Evolutionary conservation across 768 basidiomycete genomes (phyloP), one percentile per base, ranked within the genome.

Genomic region (Boletus rubropictus): DNA sequence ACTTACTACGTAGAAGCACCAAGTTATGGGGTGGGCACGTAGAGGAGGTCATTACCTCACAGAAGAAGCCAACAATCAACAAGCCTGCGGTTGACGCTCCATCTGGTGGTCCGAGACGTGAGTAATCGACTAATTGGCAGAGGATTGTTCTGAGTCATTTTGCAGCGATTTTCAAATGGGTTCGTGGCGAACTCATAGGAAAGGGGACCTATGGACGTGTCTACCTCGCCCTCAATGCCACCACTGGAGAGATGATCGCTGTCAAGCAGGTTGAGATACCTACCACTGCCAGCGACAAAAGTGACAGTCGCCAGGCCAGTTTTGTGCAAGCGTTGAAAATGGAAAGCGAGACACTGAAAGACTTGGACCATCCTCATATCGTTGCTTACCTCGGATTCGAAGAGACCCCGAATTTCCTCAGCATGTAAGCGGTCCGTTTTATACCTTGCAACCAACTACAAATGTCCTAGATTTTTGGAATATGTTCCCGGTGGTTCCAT

Each of bases 211-310:
- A 94, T 59, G 96, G 96, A 11, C 82, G 89, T 35, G 96, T 99
- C 24, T 99, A 97, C 61, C 80, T 98, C 45, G 96, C 91, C 15
- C 73, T 98, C 49, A 98, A 98, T 63, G 91, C 89, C 27, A 93
- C 90, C 3, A 95, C 93, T 0, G 93, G 93, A 48, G 94, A 98
- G 69, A 95, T 97, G 90, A 93, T 98, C 59, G 96, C 96, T 15
- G 96, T 99, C 54, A 99, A 99, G 69, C 96, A 98, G 68, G 96
- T 99, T 39, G 96, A 98, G 65, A 79, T 94, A 48, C 95, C 96
- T 2, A 81, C 82, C 42, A 94, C 92, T 7, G 81, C 83, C 15
- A 91, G 88, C 59, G 96, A 99, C 69, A 89, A 86, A 66, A 86
- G 81, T 53, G 93, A 98, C 66, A 76, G 79, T 15, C 79, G 93